phyloP scores from a whole-genome alignment of 2,329 filamentous ascomycete species.

The Paecilomyces niveus region DNA sequence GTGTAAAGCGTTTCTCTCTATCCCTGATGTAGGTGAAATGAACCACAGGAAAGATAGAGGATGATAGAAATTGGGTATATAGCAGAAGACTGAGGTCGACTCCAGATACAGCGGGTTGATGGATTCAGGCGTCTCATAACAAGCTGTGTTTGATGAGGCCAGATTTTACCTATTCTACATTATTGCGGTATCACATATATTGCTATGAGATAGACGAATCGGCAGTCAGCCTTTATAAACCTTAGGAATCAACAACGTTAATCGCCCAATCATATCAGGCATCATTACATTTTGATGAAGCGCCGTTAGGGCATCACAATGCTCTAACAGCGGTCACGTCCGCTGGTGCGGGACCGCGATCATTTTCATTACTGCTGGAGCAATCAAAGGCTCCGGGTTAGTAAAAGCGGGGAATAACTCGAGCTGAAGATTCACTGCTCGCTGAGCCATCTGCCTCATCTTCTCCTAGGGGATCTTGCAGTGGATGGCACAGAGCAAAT shows the following conservation, averaged over 20 bases:
- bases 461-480: background rate
- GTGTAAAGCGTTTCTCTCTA: background rate
- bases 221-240: background rate
- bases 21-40: background rate
- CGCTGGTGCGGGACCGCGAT: background rate
- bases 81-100: background rate
- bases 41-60: background rate
- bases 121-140: background rate
- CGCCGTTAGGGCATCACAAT: background rate
- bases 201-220: background rate
- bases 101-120: background rate
- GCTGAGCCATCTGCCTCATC: background rate
- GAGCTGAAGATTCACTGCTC: background rate
- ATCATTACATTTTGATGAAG: background rate
- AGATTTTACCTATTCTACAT: slow-evolving; percentile 1
- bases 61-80: background rate
- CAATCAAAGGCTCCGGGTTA: background rate
- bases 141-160: background rate
- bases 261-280: background rate
- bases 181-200: background rate
- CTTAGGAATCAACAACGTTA: background rate
- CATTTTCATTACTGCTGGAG: background rate
- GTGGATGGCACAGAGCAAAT: background rate
- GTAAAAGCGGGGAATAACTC: background rate
- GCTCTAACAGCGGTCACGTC: background rate